These are phyloP conservation scores for Astragalus membranaceus DNA, from an alignment of 306 rosid genomes.

Conservation along the genomic window DNA sequence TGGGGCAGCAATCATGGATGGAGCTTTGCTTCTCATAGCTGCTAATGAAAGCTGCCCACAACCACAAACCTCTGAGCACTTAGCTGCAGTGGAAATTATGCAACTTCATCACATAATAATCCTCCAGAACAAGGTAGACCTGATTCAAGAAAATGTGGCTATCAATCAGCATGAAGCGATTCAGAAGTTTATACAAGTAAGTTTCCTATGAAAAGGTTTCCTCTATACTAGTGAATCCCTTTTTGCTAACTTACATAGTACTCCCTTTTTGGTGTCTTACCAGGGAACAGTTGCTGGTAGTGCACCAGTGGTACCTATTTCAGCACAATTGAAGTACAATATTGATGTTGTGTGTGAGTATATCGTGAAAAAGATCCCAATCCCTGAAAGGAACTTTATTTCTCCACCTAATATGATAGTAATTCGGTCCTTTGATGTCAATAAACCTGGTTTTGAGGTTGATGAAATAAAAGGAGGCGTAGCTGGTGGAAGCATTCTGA, in stretches of 20 bases:
- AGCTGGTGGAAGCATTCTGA: conserved; percentile 96
- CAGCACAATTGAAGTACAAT: conserved; percentile 94
- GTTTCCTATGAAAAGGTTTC: conserved; percentile 8
- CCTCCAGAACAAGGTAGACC: conserved; percentile 94
- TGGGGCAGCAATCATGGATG: conserved; percentile 99
- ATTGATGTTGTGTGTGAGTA: conserved; percentile 95
- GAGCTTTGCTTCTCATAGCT: conserved; percentile 91
- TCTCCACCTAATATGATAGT: conserved; percentile 97
- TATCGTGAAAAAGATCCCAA: conserved; percentile 87
- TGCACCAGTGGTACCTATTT: conserved; percentile 93
- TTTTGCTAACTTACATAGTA: neutral
- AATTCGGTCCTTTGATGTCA: conserved; percentile 92
- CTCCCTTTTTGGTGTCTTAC: conserved; percentile 8
- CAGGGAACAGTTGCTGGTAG: conserved; percentile 96
- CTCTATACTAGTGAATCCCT: neutral
- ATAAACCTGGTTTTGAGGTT: conserved; percentile 94
- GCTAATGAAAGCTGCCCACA: conserved; percentile 99
- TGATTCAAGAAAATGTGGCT: conserved; percentile 95
- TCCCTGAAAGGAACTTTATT: conserved; percentile 86
- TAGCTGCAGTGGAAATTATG: conserved; percentile 99
- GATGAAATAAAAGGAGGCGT: conserved; percentile 97
- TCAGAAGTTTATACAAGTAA: conserved; percentile 77
- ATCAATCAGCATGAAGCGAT: conserved; percentile 93
- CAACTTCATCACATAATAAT: conserved; percentile 92
- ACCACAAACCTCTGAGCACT: conserved; percentile 95